Conservation (phyloP, 305 asterid genomes). For the Fraxinus angustifolia region DNA sequence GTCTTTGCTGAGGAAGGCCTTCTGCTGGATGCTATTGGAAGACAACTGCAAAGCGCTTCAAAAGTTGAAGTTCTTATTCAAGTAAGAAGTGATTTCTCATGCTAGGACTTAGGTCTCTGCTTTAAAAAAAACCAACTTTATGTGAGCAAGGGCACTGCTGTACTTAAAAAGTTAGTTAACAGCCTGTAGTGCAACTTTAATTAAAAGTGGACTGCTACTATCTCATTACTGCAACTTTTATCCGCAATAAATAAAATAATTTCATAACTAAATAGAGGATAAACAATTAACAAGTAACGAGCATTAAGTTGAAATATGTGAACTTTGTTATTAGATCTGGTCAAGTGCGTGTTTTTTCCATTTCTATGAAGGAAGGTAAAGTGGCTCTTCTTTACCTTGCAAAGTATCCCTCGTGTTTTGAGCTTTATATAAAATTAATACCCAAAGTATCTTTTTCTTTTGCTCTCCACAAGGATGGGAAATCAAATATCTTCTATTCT, state of each 20-base stretch:
- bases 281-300: not conserved
- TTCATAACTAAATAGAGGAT: not conserved
- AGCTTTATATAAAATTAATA: not conserved
- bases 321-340: not conserved
- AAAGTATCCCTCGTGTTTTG: not conserved
- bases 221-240: constrained; percentile 14
- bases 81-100: constrained; percentile 39
- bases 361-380: not conserved
- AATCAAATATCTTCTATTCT: not conserved
- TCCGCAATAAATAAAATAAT: not conserved
- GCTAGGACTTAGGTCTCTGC: constrained; percentile 5
- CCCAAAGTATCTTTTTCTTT: not conserved
- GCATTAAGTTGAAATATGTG: not conserved
- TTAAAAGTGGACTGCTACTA: too few species aligned
- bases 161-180: not conserved
- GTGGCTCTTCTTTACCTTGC: not conserved
- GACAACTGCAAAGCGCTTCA: constrained; percentile 57
- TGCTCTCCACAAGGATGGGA: not conserved
- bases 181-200: not conserved
- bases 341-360: not conserved
- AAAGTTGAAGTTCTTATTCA: constrained; percentile 73
- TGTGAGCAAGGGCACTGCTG: not conserved
- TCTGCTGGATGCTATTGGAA: constrained; percentile 71
- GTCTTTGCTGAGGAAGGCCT: constrained; percentile 63
- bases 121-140: not conserved